Conservation (phyloP, 345 rosid species). For the Eucalyptus regnans region DNA sequence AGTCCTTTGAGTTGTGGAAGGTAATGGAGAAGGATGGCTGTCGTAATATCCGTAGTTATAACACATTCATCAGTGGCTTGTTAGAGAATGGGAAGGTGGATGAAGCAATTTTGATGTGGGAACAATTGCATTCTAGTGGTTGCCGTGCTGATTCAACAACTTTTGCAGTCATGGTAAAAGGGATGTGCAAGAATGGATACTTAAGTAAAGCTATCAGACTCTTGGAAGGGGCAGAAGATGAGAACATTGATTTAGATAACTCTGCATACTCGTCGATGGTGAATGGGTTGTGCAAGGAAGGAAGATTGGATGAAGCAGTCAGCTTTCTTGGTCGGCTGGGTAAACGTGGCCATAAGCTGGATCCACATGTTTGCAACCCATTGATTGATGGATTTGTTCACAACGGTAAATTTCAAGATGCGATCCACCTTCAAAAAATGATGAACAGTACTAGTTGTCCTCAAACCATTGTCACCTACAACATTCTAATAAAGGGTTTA, state of each 20-base stretch:
- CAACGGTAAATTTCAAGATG: constrained; percentile 54
- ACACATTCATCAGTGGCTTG: constrained; percentile 68
- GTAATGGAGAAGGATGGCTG: constrained; percentile 55
- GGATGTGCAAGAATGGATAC: constrained; percentile 70
- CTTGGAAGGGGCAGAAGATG: constrained; percentile 39
- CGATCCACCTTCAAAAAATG: constrained; percentile 38
- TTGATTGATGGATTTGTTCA: constrained; percentile 56
- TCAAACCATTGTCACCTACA: constrained; percentile 54
- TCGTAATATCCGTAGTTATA: constrained; percentile 49
- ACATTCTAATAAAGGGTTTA: constrained; percentile 61
- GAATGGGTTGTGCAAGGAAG: constrained; percentile 64
- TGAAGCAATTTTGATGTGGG: constrained; percentile 62
- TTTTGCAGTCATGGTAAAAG: constrained; percentile 58
- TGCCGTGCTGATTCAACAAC: constrained; percentile 42
- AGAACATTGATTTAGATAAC: constrained; percentile 33
- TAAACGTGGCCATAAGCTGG: constrained; percentile 33
- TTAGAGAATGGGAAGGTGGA: constrained; percentile 47
- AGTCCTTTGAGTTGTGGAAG: constrained; percentile 72
- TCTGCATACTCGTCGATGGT: constrained; percentile 67
- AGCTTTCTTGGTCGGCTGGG: constrained; percentile 30
- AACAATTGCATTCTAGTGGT: constrained; percentile 35
- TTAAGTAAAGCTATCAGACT: constrained; percentile 58
- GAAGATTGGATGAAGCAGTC: constrained; percentile 57
- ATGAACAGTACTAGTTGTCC: constrained; percentile 37
- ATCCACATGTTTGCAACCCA: constrained; percentile 46